Base-by-base conservation (phyloP, 768 basidiomycete species). In the Pleurotus pulmonarius region DNA sequence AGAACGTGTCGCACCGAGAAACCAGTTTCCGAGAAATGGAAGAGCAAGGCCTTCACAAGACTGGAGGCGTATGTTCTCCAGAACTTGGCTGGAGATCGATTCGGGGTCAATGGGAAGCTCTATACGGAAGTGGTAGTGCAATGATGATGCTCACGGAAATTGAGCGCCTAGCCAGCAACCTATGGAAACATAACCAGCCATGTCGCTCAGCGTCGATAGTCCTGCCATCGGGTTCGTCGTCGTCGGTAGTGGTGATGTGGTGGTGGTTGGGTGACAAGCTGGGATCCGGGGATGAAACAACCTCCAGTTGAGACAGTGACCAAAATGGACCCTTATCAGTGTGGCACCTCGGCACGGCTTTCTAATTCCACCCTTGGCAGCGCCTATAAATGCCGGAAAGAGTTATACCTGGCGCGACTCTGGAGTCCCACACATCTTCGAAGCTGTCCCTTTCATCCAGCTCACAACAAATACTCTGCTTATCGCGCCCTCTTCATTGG, bases 21-120 rank as follows among this genome's bases (percentile, higher is more conserved):
- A 75, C 97, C 97, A 99, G 63, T 92, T 97, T 59, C 86, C 79
- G 54, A 99, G 80, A 70, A 99, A 99, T 0, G 95, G 94, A 15
- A 98, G 75, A 1, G 97, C 90, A 49, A 99, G 85, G 26, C 95
- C 89, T 63, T 94, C 93, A 67, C 89, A 92, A 44, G 90, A 93
- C 67, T 87, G 83, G 15, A 79, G 74, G 56, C 75, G 77, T 56
- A 80, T 74, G 69, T 95, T 97, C 73, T 92, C 87, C 29, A 94
- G 46, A 7, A 96, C 79, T 76, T 97, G 94, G 47, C 93, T 95
- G 65, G 38, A 38, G 46, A 54, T 34, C 29, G 29, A 34, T 34
- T 34, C 29, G 54, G 22, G 46, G 45, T 46, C 18, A 40, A 51
- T 51, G 25, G 13, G 24, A 13, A 26, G 29, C 29, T 34, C 29